Conservation (phyloP, 768 basidiomycete genomes). For the Russula dissimulans region DNA sequence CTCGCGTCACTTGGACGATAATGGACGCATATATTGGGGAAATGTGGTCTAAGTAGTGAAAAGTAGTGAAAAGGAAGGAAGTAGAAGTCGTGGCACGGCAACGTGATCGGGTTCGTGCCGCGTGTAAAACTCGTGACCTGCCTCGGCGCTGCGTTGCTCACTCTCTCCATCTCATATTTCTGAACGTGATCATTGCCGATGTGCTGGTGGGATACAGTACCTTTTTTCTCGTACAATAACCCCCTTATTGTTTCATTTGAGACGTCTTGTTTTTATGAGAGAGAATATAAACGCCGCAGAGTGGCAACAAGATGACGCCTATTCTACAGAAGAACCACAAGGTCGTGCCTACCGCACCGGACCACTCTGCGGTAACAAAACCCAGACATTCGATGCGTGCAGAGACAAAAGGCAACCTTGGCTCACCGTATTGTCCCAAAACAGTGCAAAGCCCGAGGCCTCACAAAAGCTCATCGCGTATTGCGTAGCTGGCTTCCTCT, state of each 20-base stretch:
- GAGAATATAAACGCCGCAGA: not conserved
- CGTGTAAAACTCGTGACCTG: too few relatives aligned
- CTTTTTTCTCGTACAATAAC: too few relatives aligned
- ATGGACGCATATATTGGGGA: not conserved
- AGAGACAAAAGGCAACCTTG: not conserved
- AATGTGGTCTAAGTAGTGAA: not conserved
- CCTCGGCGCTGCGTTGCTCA: too few relatives aligned
- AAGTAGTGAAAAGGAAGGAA: too few relatives aligned
- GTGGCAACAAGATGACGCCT: slow-evolving; percentile 3
- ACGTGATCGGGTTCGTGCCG: too few relatives aligned
- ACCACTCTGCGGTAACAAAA: not conserved
- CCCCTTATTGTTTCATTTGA: too few relatives aligned
- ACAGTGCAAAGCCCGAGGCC: not conserved
- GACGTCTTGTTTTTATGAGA: not conserved
- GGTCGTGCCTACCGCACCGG: not conserved
- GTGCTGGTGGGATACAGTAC: too few relatives aligned
- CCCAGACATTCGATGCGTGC: not conserved
- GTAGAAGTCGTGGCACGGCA: too few relatives aligned
- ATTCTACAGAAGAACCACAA: slow-evolving; percentile 6
- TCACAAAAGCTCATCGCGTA: not conserved
- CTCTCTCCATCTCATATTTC: too few relatives aligned
- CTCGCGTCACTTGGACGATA: not conserved
- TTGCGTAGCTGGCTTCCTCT: not conserved
- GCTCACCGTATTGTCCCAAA: not conserved
- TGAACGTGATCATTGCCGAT: too few relatives aligned